Evolutionary conservation across 345 rosid genomes (phyloP).

Genomic region (Citrus sp.): DNA sequence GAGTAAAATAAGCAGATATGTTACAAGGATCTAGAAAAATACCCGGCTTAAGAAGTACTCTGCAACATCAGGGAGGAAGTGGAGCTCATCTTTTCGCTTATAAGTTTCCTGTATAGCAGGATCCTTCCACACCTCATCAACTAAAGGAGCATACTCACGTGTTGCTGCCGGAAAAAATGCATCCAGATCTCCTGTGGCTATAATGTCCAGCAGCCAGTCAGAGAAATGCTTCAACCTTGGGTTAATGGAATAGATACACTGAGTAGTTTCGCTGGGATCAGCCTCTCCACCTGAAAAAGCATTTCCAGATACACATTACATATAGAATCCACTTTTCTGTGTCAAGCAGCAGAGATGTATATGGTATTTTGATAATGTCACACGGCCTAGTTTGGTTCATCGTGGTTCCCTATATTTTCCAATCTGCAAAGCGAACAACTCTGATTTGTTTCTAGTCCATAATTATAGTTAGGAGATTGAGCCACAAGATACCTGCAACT

Average conservation of each 20-base stretch:
- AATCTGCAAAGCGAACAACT: background rate
- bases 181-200: slow-evolving; percentile 96
- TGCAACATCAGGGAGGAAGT: slow-evolving; percentile 92
- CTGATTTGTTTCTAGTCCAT: background rate
- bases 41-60: slow-evolving; percentile 95
- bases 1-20: background rate
- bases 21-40: slow-evolving; percentile 15
- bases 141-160: slow-evolving; percentile 96
- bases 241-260: slow-evolving; percentile 72
- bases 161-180: slow-evolving; percentile 99
- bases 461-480: background rate
- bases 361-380: background rate
- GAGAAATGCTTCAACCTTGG: slow-evolving; percentile 94
- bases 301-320: background rate
- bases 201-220: slow-evolving; percentile 96
- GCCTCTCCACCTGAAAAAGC: slow-evolving; percentile 49
- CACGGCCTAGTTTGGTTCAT: background rate
- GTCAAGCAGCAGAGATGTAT: background rate
- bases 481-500: background rate
- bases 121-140: slow-evolving; percentile 98
- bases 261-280: slow-evolving; percentile 37
- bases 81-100: slow-evolving; percentile 87
- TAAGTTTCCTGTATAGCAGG: slow-evolving; percentile 92
- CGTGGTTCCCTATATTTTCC: background rate
- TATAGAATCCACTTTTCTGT: background rate